These are phyloP conservation scores for Fusarium piperis DNA, from an alignment of 2,329 filamentous ascomycete species.

Conservation along the genomic window DNA sequence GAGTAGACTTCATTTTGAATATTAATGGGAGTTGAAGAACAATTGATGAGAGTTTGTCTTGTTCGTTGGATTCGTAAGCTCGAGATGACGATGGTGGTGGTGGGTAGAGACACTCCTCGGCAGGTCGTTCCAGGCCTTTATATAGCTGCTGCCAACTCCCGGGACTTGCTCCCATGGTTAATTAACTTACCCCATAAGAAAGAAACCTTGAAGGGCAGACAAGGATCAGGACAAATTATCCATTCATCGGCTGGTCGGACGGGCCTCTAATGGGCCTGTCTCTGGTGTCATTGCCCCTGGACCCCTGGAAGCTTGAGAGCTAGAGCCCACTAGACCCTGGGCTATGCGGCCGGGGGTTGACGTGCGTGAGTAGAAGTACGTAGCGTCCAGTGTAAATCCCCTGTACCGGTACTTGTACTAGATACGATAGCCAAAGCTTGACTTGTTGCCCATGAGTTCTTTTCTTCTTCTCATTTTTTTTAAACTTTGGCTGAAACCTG, in stretches of 20 bases:
- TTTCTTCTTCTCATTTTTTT: neutral
- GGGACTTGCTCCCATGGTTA: neutral
- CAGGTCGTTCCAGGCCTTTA: neutral
- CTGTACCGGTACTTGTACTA: neutral
- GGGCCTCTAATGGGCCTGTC: neutral
- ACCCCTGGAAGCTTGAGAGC: constrained; percentile 9
- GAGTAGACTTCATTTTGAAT: constrained; percentile 53
- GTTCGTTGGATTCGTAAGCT: neutral
- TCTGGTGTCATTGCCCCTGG: constrained; percentile 6
- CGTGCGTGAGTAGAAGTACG: neutral
- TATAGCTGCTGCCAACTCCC: neutral
- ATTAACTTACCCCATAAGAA: neutral
- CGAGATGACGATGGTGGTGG: neutral
- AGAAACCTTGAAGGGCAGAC: neutral
- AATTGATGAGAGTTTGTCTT: constrained; percentile 9
- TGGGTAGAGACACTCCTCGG: neutral
- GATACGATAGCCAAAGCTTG: neutral
- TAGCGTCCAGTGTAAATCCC: constrained; percentile 27
- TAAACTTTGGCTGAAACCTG: neutral
- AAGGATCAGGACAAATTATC: neutral
- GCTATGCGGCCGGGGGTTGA: neutral
- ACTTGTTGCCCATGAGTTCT: neutral
- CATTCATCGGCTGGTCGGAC: constrained; percentile 1
- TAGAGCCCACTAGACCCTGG: neutral
- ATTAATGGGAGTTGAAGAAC: neutral